phyloP scores from a whole-genome alignment of 1,284 basidiomycete species.

The Ustilago vetiveriae region DNA sequence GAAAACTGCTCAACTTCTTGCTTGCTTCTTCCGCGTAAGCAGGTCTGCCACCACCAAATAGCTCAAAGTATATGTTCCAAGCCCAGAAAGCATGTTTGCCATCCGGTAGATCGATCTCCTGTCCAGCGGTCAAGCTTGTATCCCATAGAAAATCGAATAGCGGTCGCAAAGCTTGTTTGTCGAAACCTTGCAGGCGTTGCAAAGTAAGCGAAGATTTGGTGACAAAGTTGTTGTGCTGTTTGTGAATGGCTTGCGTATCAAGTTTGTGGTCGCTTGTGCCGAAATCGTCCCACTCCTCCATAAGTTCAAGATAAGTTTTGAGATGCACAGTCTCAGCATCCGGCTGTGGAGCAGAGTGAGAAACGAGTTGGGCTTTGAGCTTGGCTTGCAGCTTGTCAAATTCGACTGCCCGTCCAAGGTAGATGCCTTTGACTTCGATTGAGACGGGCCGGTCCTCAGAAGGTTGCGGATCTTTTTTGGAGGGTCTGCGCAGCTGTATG shows the following conservation, averaged over 20 bases:
- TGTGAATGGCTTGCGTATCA: constrained; percentile 50
- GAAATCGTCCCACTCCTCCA: constrained; percentile 63
- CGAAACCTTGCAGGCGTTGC: constrained; percentile 26
- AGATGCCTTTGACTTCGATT: constrained; percentile 52
- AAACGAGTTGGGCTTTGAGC: constrained; percentile 24
- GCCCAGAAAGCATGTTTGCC: constrained; percentile 33
- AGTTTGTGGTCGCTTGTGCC: constrained; percentile 53
- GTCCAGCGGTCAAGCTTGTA: constrained; percentile 17
- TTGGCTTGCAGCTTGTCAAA: constrained; percentile 11
- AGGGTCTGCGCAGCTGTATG: constrained; percentile 43
- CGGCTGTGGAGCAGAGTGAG: constrained; percentile 32
- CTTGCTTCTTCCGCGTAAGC: constrained; percentile 23
- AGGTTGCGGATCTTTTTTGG: constrained; percentile 21
- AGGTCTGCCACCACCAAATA: constrained; percentile 51
- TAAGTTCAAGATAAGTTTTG: constrained; percentile 44
- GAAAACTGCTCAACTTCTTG: constrained; percentile 37
- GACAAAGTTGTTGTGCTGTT: constrained; percentile 59
- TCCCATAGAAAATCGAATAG: constrained; percentile 49
- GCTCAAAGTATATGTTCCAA: constrained; percentile 63
- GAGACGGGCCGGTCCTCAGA: constrained; percentile 14
- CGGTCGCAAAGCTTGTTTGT: constrained; percentile 7
- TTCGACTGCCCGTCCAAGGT: constrained; percentile 20
- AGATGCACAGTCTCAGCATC: constrained; percentile 10
- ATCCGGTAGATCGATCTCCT: constrained; percentile 20
- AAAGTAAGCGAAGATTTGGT: constrained; percentile 53